phyloP scores from a whole-genome alignment of 352 stramenopile genomes.

The Chrysophaeum taylorii region DNA sequence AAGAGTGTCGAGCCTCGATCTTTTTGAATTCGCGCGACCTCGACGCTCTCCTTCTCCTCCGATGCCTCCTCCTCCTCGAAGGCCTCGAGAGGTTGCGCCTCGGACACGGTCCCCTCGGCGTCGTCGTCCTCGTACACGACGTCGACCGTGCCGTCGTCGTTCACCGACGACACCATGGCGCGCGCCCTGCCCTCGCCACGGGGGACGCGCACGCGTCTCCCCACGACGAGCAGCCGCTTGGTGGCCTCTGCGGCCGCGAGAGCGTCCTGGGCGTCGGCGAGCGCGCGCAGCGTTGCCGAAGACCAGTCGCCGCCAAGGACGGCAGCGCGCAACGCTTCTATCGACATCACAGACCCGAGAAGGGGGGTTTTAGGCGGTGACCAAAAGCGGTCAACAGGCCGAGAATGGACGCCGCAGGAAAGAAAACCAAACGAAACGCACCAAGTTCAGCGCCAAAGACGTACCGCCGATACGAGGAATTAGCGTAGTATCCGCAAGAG shows the following conservation, averaged over 20 bases:
- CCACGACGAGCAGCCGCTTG: neutral
- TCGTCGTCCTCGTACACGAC: slow-evolving; percentile 3
- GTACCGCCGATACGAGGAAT: too few relatives aligned
- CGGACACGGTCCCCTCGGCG: neutral
- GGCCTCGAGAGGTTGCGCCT: neutral
- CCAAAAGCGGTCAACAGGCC: too few relatives aligned
- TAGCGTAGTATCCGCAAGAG: too few relatives aligned
- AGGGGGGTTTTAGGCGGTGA: too few relatives aligned
- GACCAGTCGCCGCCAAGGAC: neutral
- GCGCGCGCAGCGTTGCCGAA: neutral
- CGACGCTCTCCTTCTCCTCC: neutral
- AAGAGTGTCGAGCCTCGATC: neutral
- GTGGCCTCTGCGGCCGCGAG: neutral
- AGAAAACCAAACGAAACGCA: too few relatives aligned
- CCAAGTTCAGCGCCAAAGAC: too few relatives aligned
- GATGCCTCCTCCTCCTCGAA: neutral
- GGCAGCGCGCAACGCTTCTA: neutral
- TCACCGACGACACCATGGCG: neutral
- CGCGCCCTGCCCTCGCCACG: neutral
- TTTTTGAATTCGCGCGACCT: neutral
- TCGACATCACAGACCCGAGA: too few relatives aligned
- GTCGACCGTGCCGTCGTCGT: neutral
- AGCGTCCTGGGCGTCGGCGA: neutral
- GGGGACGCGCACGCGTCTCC: neutral
- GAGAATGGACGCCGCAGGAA: too few relatives aligned